Base-by-base conservation (phyloP, 805 yeast species). In the Pichia sporocuriosa region DNA sequence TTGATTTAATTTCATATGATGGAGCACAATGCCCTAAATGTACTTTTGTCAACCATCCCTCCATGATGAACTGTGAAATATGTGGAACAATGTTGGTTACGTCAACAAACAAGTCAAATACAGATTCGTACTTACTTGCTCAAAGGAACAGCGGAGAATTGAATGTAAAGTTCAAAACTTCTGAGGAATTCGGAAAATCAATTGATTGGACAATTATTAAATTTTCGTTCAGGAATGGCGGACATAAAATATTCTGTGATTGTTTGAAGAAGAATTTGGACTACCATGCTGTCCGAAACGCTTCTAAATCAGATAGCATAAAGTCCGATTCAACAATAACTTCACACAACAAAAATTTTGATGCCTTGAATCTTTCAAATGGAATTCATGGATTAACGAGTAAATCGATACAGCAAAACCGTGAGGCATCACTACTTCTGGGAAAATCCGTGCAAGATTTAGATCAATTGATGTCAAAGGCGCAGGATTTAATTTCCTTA, bases 31-130 rank as follows among this genome's bases (percentile, higher is more conserved):
- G 81, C 45, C 69, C 72, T 0, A 62, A 59, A 37, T 64, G 68
- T 40, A 64, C 97, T 0, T 90, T 88, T 54, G 63, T 77, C 11
- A 93, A 90, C 57, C 96, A 89, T 58, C 84, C 88, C 0, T 76
- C 84, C 3, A 67, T 90, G 68, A 61, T 69, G 28, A 70, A 68
- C 47, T 90, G 98, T 61, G 98, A 90, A 59, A 72, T 93, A 56
- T 90, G 97, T 63, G 96, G 96, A 0, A 67, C 81, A 0, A 66
- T 67, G 17, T 57, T 81, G 21, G 43, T 51, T 8, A 6, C 13
- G 6, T 13, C n/a, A 13, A 26, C 13, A 6, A 26, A 12, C 13
- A 7, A 11, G 15, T 7, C 7, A 13, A 26, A 26, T 4, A 55
- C 69, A 3, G 19, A 54, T 22, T 35, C 56, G 6, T 22, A 12